Conservation (phyloP, 2,329 filamentous ascomycete species). For the Fusarium sp. region DNA sequence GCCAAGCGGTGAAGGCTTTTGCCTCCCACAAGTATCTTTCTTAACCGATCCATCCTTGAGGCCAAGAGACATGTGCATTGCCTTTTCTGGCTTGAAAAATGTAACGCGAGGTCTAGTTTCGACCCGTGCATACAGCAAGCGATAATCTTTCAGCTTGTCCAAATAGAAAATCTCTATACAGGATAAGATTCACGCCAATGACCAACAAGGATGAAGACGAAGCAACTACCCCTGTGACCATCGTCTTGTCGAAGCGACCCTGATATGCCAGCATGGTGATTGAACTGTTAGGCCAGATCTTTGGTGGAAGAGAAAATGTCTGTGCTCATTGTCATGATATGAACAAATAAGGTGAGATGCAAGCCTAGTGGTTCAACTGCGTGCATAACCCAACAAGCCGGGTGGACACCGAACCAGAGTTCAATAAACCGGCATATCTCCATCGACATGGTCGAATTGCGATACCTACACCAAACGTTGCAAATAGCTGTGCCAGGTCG, state of each 20-base stretch:
- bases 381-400: slow-evolving; percentile 12
- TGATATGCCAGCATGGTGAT: slow-evolving; percentile 2
- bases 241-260: neutral
- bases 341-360: neutral
- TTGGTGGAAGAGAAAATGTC: slow-evolving; percentile 6
- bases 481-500: neutral
- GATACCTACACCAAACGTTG: neutral
- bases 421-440: neutral
- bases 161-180: neutral
- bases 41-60: neutral
- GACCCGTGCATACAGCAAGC: neutral
- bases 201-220: neutral
- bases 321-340: neutral
- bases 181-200: slow-evolving; percentile 15
- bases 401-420: slow-evolving; percentile 2
- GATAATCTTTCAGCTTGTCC: neutral
- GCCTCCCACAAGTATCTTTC: neutral
- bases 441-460: neutral
- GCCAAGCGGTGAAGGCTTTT: slow-evolving; percentile 22
- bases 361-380: slow-evolving; percentile 3
- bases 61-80: neutral
- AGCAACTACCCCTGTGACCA: slow-evolving; percentile 3
- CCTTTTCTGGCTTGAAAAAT: slow-evolving; percentile 4
- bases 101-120: neutral
- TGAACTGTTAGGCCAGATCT: neutral